These are phyloP conservation scores for Ampelocalamus luodianensis DNA, from an alignment of 176 grass and related monocot genomes.

Conservation along the genomic window DNA sequence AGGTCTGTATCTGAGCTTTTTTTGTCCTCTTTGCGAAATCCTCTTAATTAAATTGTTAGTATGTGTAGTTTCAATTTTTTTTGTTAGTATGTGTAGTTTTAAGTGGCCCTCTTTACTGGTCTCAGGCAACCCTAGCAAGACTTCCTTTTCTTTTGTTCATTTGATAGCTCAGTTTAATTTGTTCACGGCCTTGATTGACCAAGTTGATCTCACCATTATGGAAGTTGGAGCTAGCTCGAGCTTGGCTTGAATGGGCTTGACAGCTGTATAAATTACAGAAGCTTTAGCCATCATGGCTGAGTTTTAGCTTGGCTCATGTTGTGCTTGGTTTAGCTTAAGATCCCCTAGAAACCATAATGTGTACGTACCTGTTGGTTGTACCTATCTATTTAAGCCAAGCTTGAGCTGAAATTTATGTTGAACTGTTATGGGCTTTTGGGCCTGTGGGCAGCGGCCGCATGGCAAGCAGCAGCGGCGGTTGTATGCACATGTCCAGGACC, in stretches of 20 bases:
- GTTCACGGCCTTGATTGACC: neutral
- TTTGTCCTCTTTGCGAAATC: conserved; percentile 22
- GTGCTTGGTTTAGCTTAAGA: conserved; percentile 10
- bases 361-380: conserved; percentile 18
- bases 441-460: no score
- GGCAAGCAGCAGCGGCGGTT: no score
- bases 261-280: conserved; percentile 8
- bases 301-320: conserved; percentile 10
- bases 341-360: conserved; percentile 25
- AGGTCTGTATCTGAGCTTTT: conserved; percentile 61
- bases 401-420: conserved; percentile 12
- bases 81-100: conserved; percentile 24
- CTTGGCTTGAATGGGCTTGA: conserved; percentile 25
- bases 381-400: neutral
- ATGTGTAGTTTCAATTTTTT: conserved; percentile 18
- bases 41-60: conserved; percentile 17
- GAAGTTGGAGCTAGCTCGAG: neutral
- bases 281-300: conserved; percentile 8
- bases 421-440: no score
- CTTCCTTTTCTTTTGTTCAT: neutral
- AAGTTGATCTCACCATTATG: conserved; percentile 7
- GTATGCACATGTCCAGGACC: no score
- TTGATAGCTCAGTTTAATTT: conserved; percentile 20
- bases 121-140: neutral
- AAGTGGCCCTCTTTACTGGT: conserved; percentile 8